Base-by-base conservation (phyloP, 164 flowering plant genomes). In the Vitis amurensis region DNA sequence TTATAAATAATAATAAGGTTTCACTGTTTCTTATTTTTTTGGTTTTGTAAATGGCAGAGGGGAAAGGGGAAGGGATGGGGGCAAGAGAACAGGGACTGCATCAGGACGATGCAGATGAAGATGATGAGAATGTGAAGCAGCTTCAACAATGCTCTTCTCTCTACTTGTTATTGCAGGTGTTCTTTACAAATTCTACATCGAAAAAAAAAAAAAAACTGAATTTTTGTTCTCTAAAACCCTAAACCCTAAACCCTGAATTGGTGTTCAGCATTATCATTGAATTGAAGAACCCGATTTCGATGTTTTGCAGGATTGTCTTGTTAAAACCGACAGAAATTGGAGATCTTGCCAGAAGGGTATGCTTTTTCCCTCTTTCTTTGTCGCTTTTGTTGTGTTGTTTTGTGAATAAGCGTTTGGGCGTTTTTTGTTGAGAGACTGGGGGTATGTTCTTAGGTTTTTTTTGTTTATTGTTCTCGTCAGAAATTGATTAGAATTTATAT, bases 81-180 rank as follows among this genome's bases (percentile, higher is more conserved):
- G 44, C 44, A 37, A 2, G 44, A 37, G 44, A 37, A 37, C 4
- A 37, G 44, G 44, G 44, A 37, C 44, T 37, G 44, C 98, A 92
- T 67, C 89, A 81, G 71, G 74, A 52, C 53, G 93, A 87, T 19
- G 87, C 90, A 15, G 96, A 89, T 50, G 97, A 92, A 50, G 97
- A 92, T 0, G 96, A 94, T 63, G 97, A 88, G 64, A 90, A 71
- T 76, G 94, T 92, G 69, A 94, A 88, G 82, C 94, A 94, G 78
- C 98, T 94, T 53, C 37, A 76, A 37, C 87, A 94, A 59, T 94
- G 97, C 70, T 89, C 97, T 53, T 58, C 78, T 63, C 53, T 87
- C 69, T 92, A 92, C 83, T 75, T 94, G 31, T 77, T 89, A 19
- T 73, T 94, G 31, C 98, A 91, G 94, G 98, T 91, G 53, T 37